A percentile compares a stretch with the other conserved stretches of the same genome.
These are phyloP conservation scores for Hysterangium stoloniferum DNA, from an alignment of 768 basidiomycete species.

Conservation along the genomic window DNA sequence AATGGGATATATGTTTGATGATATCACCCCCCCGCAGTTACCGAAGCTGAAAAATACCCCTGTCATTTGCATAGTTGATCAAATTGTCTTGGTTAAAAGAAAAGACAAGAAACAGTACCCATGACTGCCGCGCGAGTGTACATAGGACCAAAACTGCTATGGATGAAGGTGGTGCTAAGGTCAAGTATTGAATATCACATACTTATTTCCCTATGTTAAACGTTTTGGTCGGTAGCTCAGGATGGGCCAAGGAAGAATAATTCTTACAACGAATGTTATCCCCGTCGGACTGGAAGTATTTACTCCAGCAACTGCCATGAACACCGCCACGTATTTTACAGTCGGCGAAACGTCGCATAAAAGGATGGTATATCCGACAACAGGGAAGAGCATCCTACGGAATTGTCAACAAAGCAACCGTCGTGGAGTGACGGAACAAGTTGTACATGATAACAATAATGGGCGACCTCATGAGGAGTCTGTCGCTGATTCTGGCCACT, in stretches of 20 bases:
- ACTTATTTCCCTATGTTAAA: slow-evolving; percentile 14
- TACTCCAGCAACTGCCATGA: neutral
- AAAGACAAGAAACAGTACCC: slow-evolving; percentile 13
- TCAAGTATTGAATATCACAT: neutral
- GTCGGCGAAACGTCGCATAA: neutral
- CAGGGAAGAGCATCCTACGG: slow-evolving; percentile 8
- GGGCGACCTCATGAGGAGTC: slow-evolving; percentile 23
- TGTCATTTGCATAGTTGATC: neutral
- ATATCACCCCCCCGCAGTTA: slow-evolving; percentile 21
- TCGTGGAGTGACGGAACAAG: neutral
- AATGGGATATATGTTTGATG: slow-evolving; percentile 16
- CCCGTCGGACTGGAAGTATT: slow-evolving; percentile 10
- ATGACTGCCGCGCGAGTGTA: slow-evolving; percentile 21
- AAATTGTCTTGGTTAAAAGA: neutral
- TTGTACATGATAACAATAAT: slow-evolving; percentile 23
- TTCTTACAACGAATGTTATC: slow-evolving; percentile 16
- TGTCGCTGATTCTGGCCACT: slow-evolving; percentile 28
- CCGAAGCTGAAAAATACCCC: slow-evolving; percentile 19
- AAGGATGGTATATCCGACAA: slow-evolving; percentile 15
- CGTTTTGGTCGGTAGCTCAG: neutral
- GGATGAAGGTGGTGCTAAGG: neutral
- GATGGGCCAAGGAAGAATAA: neutral
- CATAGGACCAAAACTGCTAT: slow-evolving; percentile 14
- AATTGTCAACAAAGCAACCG: neutral
- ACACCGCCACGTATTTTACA: slow-evolving; percentile 13